Conservation (phyloP, 2,329 filamentous ascomycete genomes). For the Colletotrichum incanum region DNA sequence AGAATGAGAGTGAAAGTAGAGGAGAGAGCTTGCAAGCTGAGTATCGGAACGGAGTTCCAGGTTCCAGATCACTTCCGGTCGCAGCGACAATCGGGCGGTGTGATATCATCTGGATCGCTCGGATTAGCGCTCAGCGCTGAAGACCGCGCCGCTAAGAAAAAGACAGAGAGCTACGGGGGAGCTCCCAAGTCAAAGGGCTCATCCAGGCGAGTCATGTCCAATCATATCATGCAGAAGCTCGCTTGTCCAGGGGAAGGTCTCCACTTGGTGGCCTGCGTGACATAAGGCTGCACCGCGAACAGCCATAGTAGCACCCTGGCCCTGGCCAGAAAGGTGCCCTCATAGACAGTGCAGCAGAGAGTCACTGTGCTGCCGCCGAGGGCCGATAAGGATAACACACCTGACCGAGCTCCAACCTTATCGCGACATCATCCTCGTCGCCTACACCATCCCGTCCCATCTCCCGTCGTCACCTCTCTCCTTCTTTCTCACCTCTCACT, state of each 20-base stretch:
- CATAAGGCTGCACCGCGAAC: constrained; percentile 38
- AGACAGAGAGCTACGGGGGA: constrained; percentile 25
- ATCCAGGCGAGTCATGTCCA: neutral
- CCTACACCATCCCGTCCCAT: constrained; percentile 26
- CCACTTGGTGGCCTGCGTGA: constrained; percentile 26
- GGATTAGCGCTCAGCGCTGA: neutral
- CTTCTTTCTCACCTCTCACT: neutral
- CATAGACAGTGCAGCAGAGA: neutral
- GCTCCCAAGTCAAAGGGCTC: neutral
- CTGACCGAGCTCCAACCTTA: constrained; percentile 43
- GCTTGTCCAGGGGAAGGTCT: constrained; percentile 19
- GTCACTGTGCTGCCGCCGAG: neutral
- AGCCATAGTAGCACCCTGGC: neutral
- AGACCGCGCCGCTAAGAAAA: constrained; percentile 18
- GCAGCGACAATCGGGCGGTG: constrained; percentile 13
- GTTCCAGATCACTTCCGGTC: neutral
- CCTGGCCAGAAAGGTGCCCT: neutral
- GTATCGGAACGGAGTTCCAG: neutral
- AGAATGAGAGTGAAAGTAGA: neutral
- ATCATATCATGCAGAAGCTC: neutral
- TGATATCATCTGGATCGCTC: constrained; percentile 25
- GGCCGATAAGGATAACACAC: constrained; percentile 39
- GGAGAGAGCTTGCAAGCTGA: too few relatives aligned
- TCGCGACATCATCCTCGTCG: constrained; percentile 41
- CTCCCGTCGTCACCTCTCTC: neutral